Base-by-base conservation (phyloP, 176 grass and related monocot species). In the Carex pumila region DNA sequence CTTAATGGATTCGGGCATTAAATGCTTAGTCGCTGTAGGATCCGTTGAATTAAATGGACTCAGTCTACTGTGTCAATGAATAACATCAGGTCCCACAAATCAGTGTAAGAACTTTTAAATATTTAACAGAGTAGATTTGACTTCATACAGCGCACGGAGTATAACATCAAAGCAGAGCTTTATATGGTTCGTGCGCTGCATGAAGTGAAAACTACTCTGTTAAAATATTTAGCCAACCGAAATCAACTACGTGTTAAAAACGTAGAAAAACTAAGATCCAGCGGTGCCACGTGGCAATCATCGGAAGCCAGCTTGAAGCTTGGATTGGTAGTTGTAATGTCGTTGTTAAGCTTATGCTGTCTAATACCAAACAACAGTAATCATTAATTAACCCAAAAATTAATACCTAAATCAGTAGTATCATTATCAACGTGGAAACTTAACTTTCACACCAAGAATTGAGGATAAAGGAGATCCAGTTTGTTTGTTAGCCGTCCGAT, bases 1-100 rank as follows among this genome's bases (percentile, higher is more conserved):
- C 52, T 57, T 55, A 34, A 57, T 55, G 73, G 52, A 77, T 78
- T 78, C 73, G 73, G 73, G 73, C 25, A 78, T 34, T 78, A 78
- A 78, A 77, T 77, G 50, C 25, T 0, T 15, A 21, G 72, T 76
- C 73, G 2, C 50, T 56, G 5, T 32, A 5, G 72, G 72, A 55
- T 22, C 72, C 6, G 15, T 76, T 30, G 49, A 53, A n/a, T 71
- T 5, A 3, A 54, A 53, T 53, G n/a, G 11, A 53, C 49, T 29
- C 7, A 3, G 19, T 11, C 7, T 18, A 36, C 15, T 6, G 1
- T 3, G 65, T 5, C 34, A 66, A 2, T 37, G 17, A 37, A 36
- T 67, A 15, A 6, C 5, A 30, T 21, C 4, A 0, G 71, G 19
- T 10, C 71, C 71, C 71, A 52, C 19, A 6, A 52, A 21, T 53